A percentile compares a stretch with the other conserved stretches of the same genome.
Conservation (phyloP, 768 basidiomycete species). For the Udeniomyces megalosporus region DNA sequence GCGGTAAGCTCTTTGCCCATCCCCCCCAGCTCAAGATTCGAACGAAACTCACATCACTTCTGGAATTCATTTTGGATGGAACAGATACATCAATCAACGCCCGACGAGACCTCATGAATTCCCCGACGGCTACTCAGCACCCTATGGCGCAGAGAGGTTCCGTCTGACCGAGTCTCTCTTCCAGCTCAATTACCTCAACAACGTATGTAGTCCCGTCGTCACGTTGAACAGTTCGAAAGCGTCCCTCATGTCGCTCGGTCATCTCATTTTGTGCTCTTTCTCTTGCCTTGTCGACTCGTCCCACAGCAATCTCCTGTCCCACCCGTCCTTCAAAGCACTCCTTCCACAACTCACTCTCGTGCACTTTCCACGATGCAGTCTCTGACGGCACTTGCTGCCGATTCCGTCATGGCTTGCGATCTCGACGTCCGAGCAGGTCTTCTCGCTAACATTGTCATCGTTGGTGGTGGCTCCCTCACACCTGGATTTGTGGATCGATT, state of each 20-base stretch:
- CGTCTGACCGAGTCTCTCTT: slow-evolving; percentile 80
- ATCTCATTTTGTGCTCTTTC: not conserved
- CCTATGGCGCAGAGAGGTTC: slow-evolving; percentile 67
- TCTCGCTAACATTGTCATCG: slow-evolving; percentile 81
- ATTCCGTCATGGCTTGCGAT: slow-evolving; percentile 69
- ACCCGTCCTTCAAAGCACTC: slow-evolving; percentile 14
- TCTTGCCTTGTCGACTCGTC: not conserved
- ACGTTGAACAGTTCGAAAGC: too few relatives aligned
- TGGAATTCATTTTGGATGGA: not conserved
- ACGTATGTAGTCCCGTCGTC: slow-evolving; percentile 17
- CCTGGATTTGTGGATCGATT: slow-evolving; percentile 74
- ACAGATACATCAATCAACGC: slow-evolving; percentile 25
- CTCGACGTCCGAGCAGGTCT: slow-evolving; percentile 80
- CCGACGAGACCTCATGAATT: slow-evolving; percentile 61
- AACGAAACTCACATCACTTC: not conserved
- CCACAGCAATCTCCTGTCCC: not conserved
- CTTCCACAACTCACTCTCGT: slow-evolving; percentile 29
- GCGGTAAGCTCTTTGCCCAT: slow-evolving; percentile 33
- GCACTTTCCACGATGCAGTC: slow-evolving; percentile 28
- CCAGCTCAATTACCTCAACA: slow-evolving; percentile 38
- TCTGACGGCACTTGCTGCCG: slow-evolving; percentile 55
- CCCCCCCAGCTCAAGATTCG: too few relatives aligned
- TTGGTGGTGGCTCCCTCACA: slow-evolving; percentile 82
- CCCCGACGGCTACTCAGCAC: slow-evolving; percentile 75
- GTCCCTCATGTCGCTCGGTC: not conserved